Evolutionary conservation across 208 protist genomes (phyloP).

Genomic region (Crithidia expoeki): DNA sequence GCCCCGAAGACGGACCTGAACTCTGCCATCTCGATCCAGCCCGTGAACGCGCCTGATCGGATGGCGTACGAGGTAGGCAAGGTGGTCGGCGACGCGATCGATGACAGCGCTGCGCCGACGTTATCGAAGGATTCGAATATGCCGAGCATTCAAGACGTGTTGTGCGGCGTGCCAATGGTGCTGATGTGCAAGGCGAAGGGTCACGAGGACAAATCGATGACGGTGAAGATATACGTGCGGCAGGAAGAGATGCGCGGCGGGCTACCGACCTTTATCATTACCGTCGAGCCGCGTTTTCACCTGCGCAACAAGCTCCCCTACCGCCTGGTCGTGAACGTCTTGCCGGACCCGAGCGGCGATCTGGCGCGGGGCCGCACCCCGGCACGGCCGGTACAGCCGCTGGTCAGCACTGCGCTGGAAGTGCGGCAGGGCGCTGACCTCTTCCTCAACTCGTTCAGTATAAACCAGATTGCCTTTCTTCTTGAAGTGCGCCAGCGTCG

Average conservation of each 20-base stretch:
- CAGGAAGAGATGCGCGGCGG: conserved; percentile 72
- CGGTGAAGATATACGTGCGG: conserved; percentile 44
- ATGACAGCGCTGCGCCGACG: not conserved
- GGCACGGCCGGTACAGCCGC: conserved; percentile 21
- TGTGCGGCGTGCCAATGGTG: conserved; percentile 40
- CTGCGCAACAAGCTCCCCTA: conserved; percentile 82
- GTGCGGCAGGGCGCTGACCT: conserved; percentile 46
- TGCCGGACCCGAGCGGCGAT: conserved; percentile 24
- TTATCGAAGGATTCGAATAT: not conserved
- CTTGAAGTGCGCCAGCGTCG: conserved; percentile 47
- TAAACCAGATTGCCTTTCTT: conserved; percentile 42
- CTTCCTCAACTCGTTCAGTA: conserved; percentile 29
- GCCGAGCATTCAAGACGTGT: conserved; percentile 48
- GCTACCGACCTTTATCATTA: conserved; percentile 67
- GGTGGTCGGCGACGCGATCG: conserved; percentile 17
- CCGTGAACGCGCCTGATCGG: conserved; percentile 33
- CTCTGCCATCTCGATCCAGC: conserved; percentile 51
- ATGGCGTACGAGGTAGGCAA: conserved; percentile 26
- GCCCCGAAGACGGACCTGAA: conserved; percentile 44
- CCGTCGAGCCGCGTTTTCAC: conserved; percentile 63
- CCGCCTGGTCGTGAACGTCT: conserved; percentile 46
- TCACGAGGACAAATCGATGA: conserved; percentile 5
- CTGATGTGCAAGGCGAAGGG: conserved; percentile 37
- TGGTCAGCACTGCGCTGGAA: conserved; percentile 42
- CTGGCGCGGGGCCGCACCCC: conserved; percentile 25